Conservation (phyloP, 148 eudicot species). For the Rhododendron griersonianum region DNA sequence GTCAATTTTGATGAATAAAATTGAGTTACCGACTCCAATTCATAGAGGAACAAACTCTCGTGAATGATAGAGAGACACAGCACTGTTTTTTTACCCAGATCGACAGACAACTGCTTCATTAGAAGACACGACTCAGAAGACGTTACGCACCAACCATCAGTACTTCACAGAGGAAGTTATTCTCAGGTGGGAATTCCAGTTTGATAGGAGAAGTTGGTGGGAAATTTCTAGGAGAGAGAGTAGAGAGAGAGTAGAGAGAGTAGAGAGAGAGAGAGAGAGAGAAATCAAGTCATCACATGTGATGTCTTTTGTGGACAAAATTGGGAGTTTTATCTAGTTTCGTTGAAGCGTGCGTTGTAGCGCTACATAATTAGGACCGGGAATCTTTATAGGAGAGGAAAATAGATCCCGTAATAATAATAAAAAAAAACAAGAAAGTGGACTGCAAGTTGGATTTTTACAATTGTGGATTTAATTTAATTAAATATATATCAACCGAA, state of each 20-base stretch:
- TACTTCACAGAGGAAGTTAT: neutral
- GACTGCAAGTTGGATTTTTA: neutral
- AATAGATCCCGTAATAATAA: neutral
- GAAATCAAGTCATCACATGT: neutral
- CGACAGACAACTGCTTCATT: neutral
- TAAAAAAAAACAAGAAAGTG: neutral
- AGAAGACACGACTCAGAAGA: neutral
- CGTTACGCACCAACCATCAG: neutral
- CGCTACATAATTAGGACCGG: neutral
- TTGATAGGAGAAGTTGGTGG: neutral
- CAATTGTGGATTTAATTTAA: neutral
- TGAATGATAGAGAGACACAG: neutral
- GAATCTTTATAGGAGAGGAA: neutral
- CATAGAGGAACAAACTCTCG: neutral
- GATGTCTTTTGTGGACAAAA: neutral
- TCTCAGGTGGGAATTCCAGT: neutral
- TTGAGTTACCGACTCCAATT: neutral
- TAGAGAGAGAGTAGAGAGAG: neutral
- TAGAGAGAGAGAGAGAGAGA: neutral
- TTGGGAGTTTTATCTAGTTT: neutral
- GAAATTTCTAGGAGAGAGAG: slow-evolving; percentile 9
- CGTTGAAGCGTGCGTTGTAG: neutral
- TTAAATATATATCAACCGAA: neutral
- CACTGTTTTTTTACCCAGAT: neutral
- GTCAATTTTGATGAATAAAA: neutral